Conservation (phyloP, 83 land plant genomes). For the Picea engelmannii region DNA sequence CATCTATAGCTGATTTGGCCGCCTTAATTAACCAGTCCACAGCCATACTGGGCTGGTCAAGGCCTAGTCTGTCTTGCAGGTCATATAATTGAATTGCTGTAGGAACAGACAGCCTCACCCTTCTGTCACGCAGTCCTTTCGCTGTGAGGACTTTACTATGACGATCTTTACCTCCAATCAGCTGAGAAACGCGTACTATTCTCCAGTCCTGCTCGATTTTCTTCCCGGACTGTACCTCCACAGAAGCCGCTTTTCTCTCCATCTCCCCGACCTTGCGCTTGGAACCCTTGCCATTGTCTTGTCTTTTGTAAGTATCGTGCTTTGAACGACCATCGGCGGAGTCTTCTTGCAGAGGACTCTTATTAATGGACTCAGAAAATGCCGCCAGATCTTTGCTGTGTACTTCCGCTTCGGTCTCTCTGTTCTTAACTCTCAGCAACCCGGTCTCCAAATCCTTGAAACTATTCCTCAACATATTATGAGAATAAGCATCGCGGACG, state of each 20-base stretch:
- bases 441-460: neutral
- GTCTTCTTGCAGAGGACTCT: neutral
- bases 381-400: too few species aligned
- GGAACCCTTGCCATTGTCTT: conserved; percentile 1
- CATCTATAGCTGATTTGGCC: conserved; percentile 46
- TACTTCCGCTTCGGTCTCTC: too few species aligned
- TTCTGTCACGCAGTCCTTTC: conserved; percentile 55
- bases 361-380: too few species aligned
- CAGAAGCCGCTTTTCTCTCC: neutral
- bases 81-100: conserved; percentile 67
- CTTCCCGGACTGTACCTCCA: neutral
- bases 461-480: conserved; percentile 1
- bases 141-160: conserved; percentile 65
- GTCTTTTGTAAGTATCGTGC: neutral
- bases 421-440: neutral
- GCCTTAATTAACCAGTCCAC: too few species aligned
- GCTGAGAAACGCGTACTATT: conserved; percentile 55
- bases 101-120: conserved; percentile 60
- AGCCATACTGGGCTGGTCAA: conserved; percentile 63
- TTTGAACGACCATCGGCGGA: neutral
- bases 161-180: conserved; percentile 64
- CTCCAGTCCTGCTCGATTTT: conserved; percentile 43
- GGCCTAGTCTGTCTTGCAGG: conserved; percentile 57
- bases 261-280: conserved; percentile 10
- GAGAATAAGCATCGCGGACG: conserved; percentile 1